Percentiles rank a stretch among this genome's conserved stretches.
Conservation (phyloP, 208 protist species). For the Leishmania major region DNA sequence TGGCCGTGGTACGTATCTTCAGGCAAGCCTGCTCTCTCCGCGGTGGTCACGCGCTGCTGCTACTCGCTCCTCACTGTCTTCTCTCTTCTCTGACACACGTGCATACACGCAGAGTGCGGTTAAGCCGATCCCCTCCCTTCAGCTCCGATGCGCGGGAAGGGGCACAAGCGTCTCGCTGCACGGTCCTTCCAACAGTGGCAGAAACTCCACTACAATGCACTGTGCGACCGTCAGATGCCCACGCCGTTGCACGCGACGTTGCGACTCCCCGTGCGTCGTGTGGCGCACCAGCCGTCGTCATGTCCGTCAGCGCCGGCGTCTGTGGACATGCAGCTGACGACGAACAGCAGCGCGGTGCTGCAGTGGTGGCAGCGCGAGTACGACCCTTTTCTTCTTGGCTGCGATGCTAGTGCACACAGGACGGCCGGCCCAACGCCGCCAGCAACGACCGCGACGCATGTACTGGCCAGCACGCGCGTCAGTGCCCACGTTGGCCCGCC, state of each 20-base stretch:
- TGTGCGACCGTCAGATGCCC: slow-evolving; percentile 11
- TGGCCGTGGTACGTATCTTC: not conserved
- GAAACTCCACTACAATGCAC: slow-evolving; percentile 11
- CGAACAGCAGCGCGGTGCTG: slow-evolving; percentile 19
- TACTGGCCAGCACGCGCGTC: slow-evolving; percentile 4
- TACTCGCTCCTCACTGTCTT: not conserved
- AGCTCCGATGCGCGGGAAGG: slow-evolving; percentile 18
- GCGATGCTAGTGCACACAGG: not conserved
- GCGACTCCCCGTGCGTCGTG: slow-evolving; percentile 15
- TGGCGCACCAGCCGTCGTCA: not conserved
- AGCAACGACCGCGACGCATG: not conserved
- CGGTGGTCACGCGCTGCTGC: not conserved
- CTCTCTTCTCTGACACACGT: not conserved
- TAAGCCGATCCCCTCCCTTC: not conserved
- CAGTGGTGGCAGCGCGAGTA: slow-evolving; percentile 30
- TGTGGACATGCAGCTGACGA: slow-evolving; percentile 11
- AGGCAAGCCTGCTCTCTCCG: not conserved
- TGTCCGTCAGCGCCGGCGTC: not conserved
- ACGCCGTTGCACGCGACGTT: slow-evolving; percentile 20
- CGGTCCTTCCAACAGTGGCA: slow-evolving; percentile 22
- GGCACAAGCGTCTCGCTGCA: slow-evolving; percentile 4
- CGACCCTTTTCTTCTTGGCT: not conserved
- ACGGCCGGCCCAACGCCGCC: not conserved
- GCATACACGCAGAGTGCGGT: not conserved
- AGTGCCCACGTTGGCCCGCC: slow-evolving; percentile 51